Percentiles rank a stretch among this genome's conserved stretches.
Evolutionary conservation across 805 yeast genomes (phyloP).

Genomic region (Tetrapisispora iriomotensis): DNA sequence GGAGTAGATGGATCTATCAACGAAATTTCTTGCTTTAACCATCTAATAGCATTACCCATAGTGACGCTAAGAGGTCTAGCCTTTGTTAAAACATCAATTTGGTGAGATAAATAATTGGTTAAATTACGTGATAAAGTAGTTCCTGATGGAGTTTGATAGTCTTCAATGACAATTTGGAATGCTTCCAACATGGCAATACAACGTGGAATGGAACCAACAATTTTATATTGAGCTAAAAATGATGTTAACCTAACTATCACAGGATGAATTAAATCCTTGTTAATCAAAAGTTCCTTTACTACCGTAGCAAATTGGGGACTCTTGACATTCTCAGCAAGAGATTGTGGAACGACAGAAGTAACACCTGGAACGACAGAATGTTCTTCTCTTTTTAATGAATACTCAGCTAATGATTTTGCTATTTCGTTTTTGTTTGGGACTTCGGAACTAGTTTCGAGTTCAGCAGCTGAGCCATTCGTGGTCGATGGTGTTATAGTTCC

Average conservation of each 20-base stretch:
- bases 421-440: constrained; percentile 7
- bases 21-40: constrained; percentile 92
- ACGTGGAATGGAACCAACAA: constrained; percentile 84
- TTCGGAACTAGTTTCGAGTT: constrained; percentile 1
- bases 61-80: constrained; percentile 87
- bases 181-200: constrained; percentile 78
- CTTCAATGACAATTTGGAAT: constrained; percentile 67
- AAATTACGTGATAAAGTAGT: constrained; percentile 81
- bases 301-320: constrained; percentile 22
- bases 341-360: constrained; percentile 35
- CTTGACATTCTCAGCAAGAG: constrained; percentile 27
- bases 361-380: constrained; percentile 32
- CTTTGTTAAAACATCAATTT: constrained; percentile 82
- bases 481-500: constrained; percentile 2
- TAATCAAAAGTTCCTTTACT: constrained; percentile 26
- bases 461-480: constrained; percentile 2
- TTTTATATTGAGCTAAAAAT: constrained; percentile 70
- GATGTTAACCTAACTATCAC: constrained; percentile 68
- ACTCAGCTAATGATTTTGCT: constrained; percentile 19
- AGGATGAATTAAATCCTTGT: constrained; percentile 67
- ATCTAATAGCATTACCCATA: constrained; percentile 96
- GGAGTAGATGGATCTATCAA: constrained; percentile 61
- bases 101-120: constrained; percentile 79
- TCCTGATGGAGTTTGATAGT: constrained; percentile 77
- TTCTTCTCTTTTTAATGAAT: constrained; percentile 20